Conservation (phyloP, 2,329 filamentous ascomycete species). For the Aureobasidium melanogenum region DNA sequence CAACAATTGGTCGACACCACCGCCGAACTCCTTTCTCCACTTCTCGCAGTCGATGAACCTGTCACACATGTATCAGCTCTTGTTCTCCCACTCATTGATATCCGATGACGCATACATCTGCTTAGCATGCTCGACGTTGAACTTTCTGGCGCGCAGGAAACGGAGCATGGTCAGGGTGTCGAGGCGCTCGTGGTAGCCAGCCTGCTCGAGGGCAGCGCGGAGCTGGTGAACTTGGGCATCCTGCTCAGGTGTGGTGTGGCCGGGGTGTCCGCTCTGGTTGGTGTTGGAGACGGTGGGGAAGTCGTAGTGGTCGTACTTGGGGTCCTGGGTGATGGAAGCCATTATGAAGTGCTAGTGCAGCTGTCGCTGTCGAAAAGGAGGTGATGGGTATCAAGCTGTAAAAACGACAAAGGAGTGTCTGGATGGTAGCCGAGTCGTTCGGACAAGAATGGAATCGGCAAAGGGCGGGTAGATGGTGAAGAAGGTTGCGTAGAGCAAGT, state of each 20-base stretch:
- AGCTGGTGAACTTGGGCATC: conserved; percentile 85
- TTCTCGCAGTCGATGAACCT: conserved; percentile 89
- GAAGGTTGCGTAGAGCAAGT: neutral
- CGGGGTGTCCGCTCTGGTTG: conserved; percentile 68
- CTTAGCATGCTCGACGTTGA: conserved; percentile 75
- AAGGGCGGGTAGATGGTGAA: neutral
- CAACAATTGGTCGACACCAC: conserved; percentile 66
- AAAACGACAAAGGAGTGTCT: conserved; percentile 5
- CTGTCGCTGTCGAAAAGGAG: conserved; percentile 2
- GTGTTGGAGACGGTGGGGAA: conserved; percentile 72
- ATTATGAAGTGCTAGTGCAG: conserved; percentile 1
- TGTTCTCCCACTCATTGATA: neutral
- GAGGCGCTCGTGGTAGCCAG: conserved; percentile 72
- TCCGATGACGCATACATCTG: conserved; percentile 59
- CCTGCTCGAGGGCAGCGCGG: conserved; percentile 71
- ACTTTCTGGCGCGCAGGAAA: conserved; percentile 91
- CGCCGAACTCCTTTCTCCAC: conserved; percentile 78
- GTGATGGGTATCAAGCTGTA: neutral
- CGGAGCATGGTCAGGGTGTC: conserved; percentile 89
- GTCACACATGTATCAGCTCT: conserved; percentile 8
- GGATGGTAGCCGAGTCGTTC: neutral
- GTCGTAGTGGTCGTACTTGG: conserved; percentile 95
- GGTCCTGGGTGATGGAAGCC: conserved; percentile 48
- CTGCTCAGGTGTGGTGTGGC: conserved; percentile 76
- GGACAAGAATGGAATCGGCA: neutral